Base-by-base conservation (phyloP, 495 filamentous ascomycete genomes). In the Penicillium antarcticum region DNA sequence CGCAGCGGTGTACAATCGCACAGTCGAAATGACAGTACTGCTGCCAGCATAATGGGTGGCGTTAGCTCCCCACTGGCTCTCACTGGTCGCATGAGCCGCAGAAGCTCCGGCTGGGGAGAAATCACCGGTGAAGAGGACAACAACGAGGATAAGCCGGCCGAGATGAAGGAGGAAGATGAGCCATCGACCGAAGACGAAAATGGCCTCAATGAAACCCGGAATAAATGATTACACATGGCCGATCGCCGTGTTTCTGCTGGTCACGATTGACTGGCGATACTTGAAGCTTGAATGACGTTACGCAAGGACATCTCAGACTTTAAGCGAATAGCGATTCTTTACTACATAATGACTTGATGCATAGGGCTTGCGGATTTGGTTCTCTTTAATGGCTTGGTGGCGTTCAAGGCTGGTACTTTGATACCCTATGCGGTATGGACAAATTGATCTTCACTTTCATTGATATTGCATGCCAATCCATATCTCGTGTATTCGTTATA, bases 1-100 rank as follows among this genome's bases (percentile, higher is more conserved):
- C 78, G 88, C 26, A 95, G 91, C 57, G 89, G 85, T 1, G 63
- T 86, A 4, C 63, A 90, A 11, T 88, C 88, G 0, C 91, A 96
- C 62, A 79, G 80, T 3, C 77, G 89, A 42, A 87, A 88, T 50
- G 91, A 95, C 58, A 95, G 91, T 61, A 82, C 90, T 19, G 86
- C 78, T 32, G 86, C 87, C 18, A 94, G 88, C 58, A 86, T 92
- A 47, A 77, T 76, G 16, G 84, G 86, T 12, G 64, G 57, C 8
- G 56, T 72, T 13, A 72, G 74, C 6, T 90, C 85, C 58, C 86
- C 87, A 16, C 62, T 89, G 31, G 77, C 59, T 42, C 53, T 62
- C 57, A 37, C 70, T 26, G 79, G 78, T 21, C 77, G 77, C 26
- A 61, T 84, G 42, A 85, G 79, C 56, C 78, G 85, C 32, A 67